Evolutionary conservation across 2,329 filamentous ascomycete genomes (phyloP).

Genomic region (Thelonectria rubi): DNA sequence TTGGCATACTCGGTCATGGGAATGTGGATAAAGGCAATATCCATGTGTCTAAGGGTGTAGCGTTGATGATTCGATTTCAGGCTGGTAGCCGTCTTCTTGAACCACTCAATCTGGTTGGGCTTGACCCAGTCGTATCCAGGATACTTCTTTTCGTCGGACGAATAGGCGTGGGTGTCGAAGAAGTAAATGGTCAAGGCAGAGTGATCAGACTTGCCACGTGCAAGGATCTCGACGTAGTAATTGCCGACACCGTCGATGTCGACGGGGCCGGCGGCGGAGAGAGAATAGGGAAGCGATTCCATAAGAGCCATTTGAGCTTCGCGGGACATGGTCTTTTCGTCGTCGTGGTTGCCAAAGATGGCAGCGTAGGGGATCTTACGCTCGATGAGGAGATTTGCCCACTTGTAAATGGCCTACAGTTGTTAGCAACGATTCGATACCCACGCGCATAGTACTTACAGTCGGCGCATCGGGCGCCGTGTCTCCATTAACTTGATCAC

Average conservation of each 20-base stretch:
- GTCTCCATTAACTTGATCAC: conserved; percentile 95
- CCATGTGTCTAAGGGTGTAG: conserved; percentile 92
- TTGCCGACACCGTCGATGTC: conserved; percentile 92
- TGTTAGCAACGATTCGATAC: conserved; percentile 23
- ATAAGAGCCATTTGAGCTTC: conserved; percentile 84
- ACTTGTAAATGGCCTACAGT: conserved; percentile 86
- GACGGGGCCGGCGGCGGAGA: conserved; percentile 84
- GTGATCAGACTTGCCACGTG: conserved; percentile 80
- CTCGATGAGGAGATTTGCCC: conserved; percentile 82
- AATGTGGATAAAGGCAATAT: conserved; percentile 97
- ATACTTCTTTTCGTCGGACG: conserved; percentile 86
- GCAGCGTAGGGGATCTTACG: conserved; percentile 91
- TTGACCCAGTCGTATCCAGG: conserved; percentile 99
- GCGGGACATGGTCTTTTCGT: conserved; percentile 84
- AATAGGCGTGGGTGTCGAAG: conserved; percentile 91
- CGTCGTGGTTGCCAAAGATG: conserved; percentile 98
- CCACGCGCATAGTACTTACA: conserved; percentile 54
- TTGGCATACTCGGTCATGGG: conserved; percentile 88
- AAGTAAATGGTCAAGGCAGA: conserved; percentile 95
- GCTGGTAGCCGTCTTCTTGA: conserved; percentile 77
- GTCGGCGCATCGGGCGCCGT: conserved; percentile 91
- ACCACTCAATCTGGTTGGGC: conserved; percentile 93
- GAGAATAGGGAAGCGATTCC: conserved; percentile 86
- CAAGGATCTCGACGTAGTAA: conserved; percentile 90
- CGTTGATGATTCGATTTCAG: conserved; percentile 81